Conservation (phyloP, 1,284 basidiomycete species). For the Xanthoconium separans region DNA sequence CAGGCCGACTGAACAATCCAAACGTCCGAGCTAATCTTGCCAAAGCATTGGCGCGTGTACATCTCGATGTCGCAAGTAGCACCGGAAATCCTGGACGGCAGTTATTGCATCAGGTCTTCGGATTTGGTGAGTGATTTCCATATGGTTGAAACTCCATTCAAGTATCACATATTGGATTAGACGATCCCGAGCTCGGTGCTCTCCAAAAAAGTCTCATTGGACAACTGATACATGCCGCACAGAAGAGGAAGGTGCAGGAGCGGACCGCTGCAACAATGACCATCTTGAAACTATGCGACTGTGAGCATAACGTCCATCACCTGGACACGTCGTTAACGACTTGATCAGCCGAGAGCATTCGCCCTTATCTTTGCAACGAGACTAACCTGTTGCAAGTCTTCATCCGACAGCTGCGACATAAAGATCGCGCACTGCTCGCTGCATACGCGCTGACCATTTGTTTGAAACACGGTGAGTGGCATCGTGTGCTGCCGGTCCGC, state of each 20-base stretch:
- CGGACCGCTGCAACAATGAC: slow-evolving; percentile 25
- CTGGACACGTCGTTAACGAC: too few species aligned
- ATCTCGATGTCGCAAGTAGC: too few species aligned
- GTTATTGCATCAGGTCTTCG: too few species aligned
- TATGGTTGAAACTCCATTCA: too few species aligned
- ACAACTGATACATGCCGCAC: slow-evolving; percentile 6
- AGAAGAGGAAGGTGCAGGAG: slow-evolving; percentile 5
- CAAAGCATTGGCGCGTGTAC: too few species aligned
- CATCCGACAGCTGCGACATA: slow-evolving; percentile 5
- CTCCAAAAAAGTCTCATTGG: slow-evolving; percentile 6
- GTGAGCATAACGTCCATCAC: too few species aligned
- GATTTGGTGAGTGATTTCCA: too few species aligned
- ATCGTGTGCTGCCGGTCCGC: not conserved
- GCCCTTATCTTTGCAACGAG: not conserved
- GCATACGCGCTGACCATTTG: slow-evolving; percentile 5
- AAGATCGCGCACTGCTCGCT: slow-evolving; percentile 7
- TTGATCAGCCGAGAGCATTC: not conserved
- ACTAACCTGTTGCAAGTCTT: not conserved
- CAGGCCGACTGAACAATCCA: too few species aligned
- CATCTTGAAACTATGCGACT: slow-evolving; percentile 1
- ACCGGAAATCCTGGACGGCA: too few species aligned
- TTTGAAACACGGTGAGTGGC: slow-evolving; percentile 11
- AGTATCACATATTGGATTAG: slow-evolving; percentile 4
- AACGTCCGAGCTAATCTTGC: too few species aligned
- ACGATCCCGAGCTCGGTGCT: not conserved